These are phyloP conservation scores for Leishmania turanica DNA, from an alignment of 208 protist species.

Conservation along the genomic window DNA sequence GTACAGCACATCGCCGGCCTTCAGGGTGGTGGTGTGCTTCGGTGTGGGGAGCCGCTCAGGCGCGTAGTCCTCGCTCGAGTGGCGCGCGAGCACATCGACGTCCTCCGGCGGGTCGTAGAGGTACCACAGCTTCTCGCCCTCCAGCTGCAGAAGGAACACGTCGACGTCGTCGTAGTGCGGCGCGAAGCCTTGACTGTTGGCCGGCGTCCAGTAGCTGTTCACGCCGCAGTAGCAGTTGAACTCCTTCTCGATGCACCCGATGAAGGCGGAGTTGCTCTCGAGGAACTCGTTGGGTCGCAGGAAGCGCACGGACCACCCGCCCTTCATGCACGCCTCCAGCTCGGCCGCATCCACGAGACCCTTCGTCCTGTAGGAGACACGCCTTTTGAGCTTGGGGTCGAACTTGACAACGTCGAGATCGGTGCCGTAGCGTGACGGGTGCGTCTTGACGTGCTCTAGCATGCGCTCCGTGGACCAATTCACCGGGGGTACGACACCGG, in stretches of 20 bases:
- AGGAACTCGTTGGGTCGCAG: conserved; percentile 83
- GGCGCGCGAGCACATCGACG: conserved; percentile 66
- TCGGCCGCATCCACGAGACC: conserved; percentile 33
- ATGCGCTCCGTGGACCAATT: conserved; percentile 62
- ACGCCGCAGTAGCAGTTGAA: conserved; percentile 88
- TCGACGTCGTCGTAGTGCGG: conserved; percentile 98
- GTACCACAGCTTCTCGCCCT: conserved; percentile 93
- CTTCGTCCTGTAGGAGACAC: conserved; percentile 39
- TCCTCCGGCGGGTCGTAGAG: conserved; percentile 81
- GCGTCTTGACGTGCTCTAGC: conserved; percentile 34
- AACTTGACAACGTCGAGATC: conserved; percentile 66
- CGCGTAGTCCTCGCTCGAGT: conserved; percentile 80
- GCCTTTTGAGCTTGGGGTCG: conserved; percentile 44
- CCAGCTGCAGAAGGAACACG: conserved; percentile 95
- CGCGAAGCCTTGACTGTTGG: conserved; percentile 90
- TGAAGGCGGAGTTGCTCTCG: conserved; percentile 62
- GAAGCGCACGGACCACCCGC: conserved; percentile 85
- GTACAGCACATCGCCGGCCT: conserved; percentile 94
- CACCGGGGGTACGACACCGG: conserved; percentile 38
- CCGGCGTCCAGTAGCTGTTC: conserved; percentile 96
- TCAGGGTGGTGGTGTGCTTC: conserved; percentile 62
- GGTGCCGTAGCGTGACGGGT: conserved; percentile 39
- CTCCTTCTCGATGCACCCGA: conserved; percentile 79
- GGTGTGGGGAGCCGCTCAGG: conserved; percentile 80
- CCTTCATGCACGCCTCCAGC: conserved; percentile 53